Percentiles rank a stretch among this genome's conserved stretches.
These are phyloP conservation scores for Talaromyces islandicus DNA, from an alignment of 2,329 filamentous ascomycete species.

Conservation along the genomic window DNA sequence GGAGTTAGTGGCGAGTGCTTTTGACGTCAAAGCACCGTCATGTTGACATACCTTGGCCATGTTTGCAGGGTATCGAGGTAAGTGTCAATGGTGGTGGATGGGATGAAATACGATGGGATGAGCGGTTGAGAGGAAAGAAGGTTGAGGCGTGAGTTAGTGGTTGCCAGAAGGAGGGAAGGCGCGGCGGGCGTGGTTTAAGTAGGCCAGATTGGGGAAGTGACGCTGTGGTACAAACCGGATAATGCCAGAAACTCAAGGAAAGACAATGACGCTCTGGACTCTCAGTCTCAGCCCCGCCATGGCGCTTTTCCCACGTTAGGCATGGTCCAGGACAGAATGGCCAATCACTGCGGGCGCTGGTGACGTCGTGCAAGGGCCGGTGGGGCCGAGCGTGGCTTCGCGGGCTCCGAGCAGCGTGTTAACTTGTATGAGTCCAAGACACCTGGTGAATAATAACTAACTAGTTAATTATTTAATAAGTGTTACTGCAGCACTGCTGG, in stretches of 20 bases:
- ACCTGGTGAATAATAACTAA: too few species aligned
- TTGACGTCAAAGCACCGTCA: slow-evolving; percentile 1
- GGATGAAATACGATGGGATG: neutral
- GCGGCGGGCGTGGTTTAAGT: slow-evolving; percentile 5
- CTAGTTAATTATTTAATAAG: too few species aligned
- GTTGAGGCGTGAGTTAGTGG: neutral
- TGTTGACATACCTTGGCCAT: slow-evolving; percentile 31
- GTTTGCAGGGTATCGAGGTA: slow-evolving; percentile 2
- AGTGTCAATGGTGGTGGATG: neutral
- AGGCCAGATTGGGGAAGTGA: neutral
- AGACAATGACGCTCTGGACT: slow-evolving; percentile 5
- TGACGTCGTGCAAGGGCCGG: slow-evolving; percentile 4
- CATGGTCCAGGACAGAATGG: neutral
- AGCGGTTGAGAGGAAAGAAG: neutral
- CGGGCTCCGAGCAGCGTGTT: neutral
- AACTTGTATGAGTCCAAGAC: too few species aligned
- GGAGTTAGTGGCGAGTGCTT: slow-evolving; percentile 13
- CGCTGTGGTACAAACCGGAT: neutral
- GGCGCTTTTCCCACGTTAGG: neutral
- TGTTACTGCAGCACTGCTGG: slow-evolving; percentile 7
- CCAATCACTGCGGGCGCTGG: neutral
- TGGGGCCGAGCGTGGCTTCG: neutral
- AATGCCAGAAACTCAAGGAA: neutral
- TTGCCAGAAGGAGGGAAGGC: neutral
- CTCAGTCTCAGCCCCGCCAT: neutral